Evolutionary conservation across 495 filamentous ascomycete genomes (phyloP), one percentile per base, ranked within the genome.

Genomic region (Ramalina intermedia): DNA sequence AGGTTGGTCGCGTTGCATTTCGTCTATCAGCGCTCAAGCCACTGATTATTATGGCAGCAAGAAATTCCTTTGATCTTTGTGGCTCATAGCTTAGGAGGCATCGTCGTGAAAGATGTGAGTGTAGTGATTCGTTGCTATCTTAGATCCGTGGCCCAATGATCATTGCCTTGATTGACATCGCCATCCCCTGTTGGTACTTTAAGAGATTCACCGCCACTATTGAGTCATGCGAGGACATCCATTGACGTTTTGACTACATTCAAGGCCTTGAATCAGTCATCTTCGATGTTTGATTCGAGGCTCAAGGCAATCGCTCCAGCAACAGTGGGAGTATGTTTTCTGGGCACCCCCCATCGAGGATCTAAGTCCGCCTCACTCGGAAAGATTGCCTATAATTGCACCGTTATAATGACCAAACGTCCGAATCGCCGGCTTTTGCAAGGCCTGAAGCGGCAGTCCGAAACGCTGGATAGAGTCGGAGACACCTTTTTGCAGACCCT

Each of bases 291-390:
- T 11, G 14, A 21, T 90, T 90, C 7, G 85, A 91, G 57, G 56
- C 80, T 80, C 60, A 90, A 91, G 0, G 85, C 88, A 52, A 91
- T 81, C 55, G 83, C 75, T 52, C 84, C 84, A 37, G 78, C 74
- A 12, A 52, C 43, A 14, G 20, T 33, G 21, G 54, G 58, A 1
- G 39, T 66, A n/a, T 40, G 61, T 23, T 66, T 66, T 39, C 43
- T 66, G 37, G 63, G 61, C 0, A 66, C 61, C 2, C 63, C 61
- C n/a, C 61, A 66, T 48, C 26, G 50, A n/a, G 63, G 61, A 6
- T 55, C 57, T 20, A 57, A 49, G 13, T 24, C 44, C 18, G 50
- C 50, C 14, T 29, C 45, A 27, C 37, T 53, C 8, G 50, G 50
- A 2, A 49, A 20, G 23, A 41, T 53, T 2, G 46, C 37, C 7